Base-by-base conservation (phyloP, 1,139 yeast species). In the Candida labiduridarum region DNA sequence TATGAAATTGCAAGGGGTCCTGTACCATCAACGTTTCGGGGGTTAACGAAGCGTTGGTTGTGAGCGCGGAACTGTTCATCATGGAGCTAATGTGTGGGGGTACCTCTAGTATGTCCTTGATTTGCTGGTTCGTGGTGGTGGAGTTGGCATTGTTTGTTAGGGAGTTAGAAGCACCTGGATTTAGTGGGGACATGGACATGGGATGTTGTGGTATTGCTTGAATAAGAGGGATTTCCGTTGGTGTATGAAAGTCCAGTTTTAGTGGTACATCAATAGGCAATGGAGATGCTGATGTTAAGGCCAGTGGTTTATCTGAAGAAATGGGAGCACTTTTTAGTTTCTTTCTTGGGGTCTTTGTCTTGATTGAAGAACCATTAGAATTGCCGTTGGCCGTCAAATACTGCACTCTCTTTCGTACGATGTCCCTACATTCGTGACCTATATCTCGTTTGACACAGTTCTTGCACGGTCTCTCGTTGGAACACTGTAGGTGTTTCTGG, bases 401-500 rank as follows among this genome's bases (percentile, higher is more conserved):
- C 54, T 76, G 74, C 12, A 84, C 84, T 51, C 80, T 67, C 61
- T 83, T 84, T 41, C 91, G 67, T 39, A 75, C 76, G n/a, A 83
- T 81, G 61, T 85, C 88, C 36, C 66, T 69, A 64, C 94, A 87
- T 14, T 71, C 61, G 50, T 74, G 76, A 1, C 72, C 80, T n/a
- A 82, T 63, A 31, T 82, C 80, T 50, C 91, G 65, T 61, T 85
- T 86, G 38, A 76, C 63, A 65, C 94, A 87, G 62, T 87, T 87
- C 56, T 76, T 78, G 60, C 92, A 87, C 0, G 94, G 92, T 50
- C 94, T 58, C 52, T 74, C 75, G 55, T 75, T 68, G 25, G 74
- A 68, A 62, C 92, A 87, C 57, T 86, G 92, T 22, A 87, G 71
- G 59, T 86, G 94, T 56, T 87, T 87, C 34, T 75, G 69, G 61